phyloP scores from a whole-genome alignment of 73 alveolate species.

The Vitrella brassicaformis region DNA sequence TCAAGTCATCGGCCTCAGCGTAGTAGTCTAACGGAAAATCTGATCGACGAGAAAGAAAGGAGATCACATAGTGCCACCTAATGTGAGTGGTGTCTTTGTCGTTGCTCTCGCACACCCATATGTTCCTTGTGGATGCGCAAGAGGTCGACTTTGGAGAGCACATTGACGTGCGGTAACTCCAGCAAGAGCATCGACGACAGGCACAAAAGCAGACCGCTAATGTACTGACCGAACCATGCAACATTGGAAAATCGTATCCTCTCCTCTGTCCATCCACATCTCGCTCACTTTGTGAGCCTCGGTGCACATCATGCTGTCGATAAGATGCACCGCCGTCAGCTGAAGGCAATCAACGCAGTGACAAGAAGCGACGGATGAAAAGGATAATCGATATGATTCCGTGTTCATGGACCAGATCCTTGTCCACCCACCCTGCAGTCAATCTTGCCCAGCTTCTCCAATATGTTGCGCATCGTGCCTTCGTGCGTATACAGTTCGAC shows the following conservation, averaged over 20 bases:
- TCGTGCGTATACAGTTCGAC: slow-evolving; percentile 84
- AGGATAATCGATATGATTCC: background rate
- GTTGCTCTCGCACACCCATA: background rate
- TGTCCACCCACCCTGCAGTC: background rate
- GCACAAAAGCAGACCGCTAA: slow-evolving; percentile 15
- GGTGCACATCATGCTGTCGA: background rate
- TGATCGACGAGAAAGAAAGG: background rate
- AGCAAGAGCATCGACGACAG: slow-evolving; percentile 90
- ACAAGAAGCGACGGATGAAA: background rate
- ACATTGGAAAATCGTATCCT: no score
- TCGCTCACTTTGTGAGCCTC: background rate
- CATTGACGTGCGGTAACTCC: slow-evolving; percentile 85
- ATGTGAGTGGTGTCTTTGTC: no score
- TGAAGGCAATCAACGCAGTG: background rate
- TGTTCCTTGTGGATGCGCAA: slow-evolving; percentile 1
- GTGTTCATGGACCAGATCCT: background rate
- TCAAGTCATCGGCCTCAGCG: background rate
- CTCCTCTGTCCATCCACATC: no score
- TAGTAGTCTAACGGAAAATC: background rate
- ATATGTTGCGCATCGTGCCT: slow-evolving; percentile 70
- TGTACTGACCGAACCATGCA: background rate
- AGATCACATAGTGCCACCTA: background rate
- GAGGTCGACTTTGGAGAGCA: slow-evolving; percentile 55
- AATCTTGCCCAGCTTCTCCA: slow-evolving; percentile 25
- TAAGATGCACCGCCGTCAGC: slow-evolving; percentile 20